Percentiles rank a stretch among this genome's conserved stretches.
phyloP scores from a whole-genome alignment of 2,329 filamentous ascomycete genomes.

The Botrytis squamosa region DNA sequence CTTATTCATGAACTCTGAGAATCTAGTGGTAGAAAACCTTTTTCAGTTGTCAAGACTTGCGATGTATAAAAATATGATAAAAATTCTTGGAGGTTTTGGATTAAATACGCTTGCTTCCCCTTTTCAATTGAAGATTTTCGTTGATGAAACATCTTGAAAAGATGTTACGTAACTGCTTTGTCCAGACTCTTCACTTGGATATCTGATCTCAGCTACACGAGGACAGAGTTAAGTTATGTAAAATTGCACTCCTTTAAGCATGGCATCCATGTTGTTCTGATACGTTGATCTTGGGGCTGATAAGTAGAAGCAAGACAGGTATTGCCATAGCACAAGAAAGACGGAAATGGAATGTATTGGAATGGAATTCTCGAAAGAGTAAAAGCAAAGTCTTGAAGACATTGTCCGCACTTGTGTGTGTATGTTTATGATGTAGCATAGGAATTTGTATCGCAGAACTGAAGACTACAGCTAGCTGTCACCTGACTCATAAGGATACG shows the following conservation, averaged over 20 bases:
- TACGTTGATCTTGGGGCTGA: not conserved
- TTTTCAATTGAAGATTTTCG: not conserved
- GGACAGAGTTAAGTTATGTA: not conserved
- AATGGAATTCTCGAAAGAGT: not conserved
- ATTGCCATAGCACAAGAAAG: not conserved
- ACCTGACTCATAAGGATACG: not conserved
- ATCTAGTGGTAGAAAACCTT: not conserved
- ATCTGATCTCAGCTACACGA: not conserved
- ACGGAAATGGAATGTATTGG: not conserved
- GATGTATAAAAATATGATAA: not conserved
- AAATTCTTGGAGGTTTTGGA: not conserved
- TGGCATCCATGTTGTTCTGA: not conserved
- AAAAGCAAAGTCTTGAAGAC: not conserved
- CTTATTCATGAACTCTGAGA: not conserved
- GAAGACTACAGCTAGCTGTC: not conserved
- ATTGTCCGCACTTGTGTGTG: not conserved
- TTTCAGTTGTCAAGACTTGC: not conserved
- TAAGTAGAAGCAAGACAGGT: not conserved
- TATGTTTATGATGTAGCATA: not conserved
- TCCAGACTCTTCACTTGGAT: not conserved
- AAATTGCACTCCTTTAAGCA: not conserved
- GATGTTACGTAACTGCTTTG: not conserved
- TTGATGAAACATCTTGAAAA: not conserved
- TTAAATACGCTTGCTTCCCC: not conserved
- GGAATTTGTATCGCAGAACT: not conserved